phyloP scores from a whole-genome alignment of 1,284 basidiomycete genomes.

The Boletus sp. region DNA sequence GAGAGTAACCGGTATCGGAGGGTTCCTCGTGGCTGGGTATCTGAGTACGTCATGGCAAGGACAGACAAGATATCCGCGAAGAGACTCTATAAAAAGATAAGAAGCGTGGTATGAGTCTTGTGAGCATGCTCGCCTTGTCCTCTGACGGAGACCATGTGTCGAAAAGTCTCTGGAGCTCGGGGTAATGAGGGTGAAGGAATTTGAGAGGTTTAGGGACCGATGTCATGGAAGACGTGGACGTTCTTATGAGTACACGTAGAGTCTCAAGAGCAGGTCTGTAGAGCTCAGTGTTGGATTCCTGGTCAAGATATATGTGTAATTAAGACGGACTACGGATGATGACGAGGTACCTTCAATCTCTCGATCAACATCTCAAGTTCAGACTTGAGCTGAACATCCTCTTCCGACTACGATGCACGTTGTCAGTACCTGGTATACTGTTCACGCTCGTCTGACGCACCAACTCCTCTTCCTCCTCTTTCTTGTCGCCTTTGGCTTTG shows the following conservation, averaged over 20 bases:
- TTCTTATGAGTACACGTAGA: constrained; percentile 89
- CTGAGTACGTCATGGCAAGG: constrained; percentile 99
- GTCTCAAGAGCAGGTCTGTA: constrained; percentile 93
- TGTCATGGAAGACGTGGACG: constrained; percentile 99
- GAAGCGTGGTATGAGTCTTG: not conserved
- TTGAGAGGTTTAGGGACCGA: constrained; percentile 99
- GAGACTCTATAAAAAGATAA: constrained; percentile 56
- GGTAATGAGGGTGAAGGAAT: constrained; percentile 95
- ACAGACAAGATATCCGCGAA: constrained; percentile 99
- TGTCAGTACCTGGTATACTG: constrained; percentile 10
- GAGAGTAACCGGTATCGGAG: constrained; percentile 88
- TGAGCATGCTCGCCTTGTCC: constrained; percentile 59
- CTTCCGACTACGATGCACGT: constrained; percentile 68
- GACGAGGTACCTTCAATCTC: constrained; percentile 70
- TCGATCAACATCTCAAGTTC: constrained; percentile 98
- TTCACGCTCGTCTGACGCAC: constrained; percentile 45
- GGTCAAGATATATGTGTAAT: constrained; percentile 17
- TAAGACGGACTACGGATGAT: not conserved
- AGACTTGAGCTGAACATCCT: constrained; percentile 90
- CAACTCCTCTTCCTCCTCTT: constrained; percentile 78
- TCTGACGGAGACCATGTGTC: constrained; percentile 76
- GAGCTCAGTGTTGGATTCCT: constrained; percentile 86
- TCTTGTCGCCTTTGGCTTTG: constrained; percentile 62
- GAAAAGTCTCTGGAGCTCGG: constrained; percentile 79
- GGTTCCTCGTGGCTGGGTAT: constrained; percentile 91